A percentile compares a stretch with the other conserved stretches of the same genome.
These are phyloP conservation scores for Cladophialophora chaetospira DNA, from an alignment of 2,329 filamentous ascomycete species.

Conservation along the genomic window DNA sequence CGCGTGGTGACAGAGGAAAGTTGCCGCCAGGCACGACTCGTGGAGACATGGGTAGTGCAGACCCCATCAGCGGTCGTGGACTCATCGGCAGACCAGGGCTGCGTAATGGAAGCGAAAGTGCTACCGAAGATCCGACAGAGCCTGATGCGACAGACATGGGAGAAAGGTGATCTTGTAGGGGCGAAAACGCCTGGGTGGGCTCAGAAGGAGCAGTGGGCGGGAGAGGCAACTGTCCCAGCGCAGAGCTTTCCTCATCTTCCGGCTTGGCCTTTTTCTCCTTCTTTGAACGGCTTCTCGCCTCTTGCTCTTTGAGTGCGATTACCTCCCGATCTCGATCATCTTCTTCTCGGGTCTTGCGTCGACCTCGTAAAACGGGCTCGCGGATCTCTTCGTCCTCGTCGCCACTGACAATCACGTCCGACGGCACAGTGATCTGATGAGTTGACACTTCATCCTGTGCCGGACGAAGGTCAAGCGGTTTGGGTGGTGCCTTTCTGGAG, in stretches of 20 bases:
- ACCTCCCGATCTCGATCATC: slow-evolving; percentile 78
- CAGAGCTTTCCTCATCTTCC: slow-evolving; percentile 47
- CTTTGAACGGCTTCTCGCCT: slow-evolving; percentile 71
- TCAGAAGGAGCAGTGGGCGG: slow-evolving; percentile 5
- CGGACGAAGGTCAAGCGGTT: slow-evolving; percentile 72
- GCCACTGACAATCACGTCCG: slow-evolving; percentile 20
- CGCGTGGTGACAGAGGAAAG: slow-evolving; percentile 69
- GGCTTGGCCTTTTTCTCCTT: slow-evolving; percentile 63
- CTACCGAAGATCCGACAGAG: slow-evolving; percentile 17
- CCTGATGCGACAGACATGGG: slow-evolving; percentile 32
- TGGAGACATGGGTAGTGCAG: slow-evolving; percentile 70
- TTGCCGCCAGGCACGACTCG: slow-evolving; percentile 48
- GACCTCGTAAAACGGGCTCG: slow-evolving; percentile 62
- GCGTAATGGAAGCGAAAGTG: slow-evolving; percentile 51
- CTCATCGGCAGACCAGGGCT: slow-evolving; percentile 67
- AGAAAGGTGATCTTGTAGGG: slow-evolving; percentile 38
- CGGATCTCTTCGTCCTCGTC: slow-evolving; percentile 25
- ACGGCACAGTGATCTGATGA: slow-evolving; percentile 3
- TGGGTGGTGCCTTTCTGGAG: slow-evolving; percentile 79
- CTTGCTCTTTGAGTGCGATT: slow-evolving; percentile 65
- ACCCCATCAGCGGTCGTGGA: slow-evolving; percentile 60
- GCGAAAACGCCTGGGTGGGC: slow-evolving; percentile 10
- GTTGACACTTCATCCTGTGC: slow-evolving; percentile 34
- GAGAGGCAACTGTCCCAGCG: slow-evolving; percentile 12
- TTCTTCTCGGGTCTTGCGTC: slow-evolving; percentile 82